phyloP scores from a whole-genome alignment of 1,284 basidiomycete species.

The Ustilago curta region DNA sequence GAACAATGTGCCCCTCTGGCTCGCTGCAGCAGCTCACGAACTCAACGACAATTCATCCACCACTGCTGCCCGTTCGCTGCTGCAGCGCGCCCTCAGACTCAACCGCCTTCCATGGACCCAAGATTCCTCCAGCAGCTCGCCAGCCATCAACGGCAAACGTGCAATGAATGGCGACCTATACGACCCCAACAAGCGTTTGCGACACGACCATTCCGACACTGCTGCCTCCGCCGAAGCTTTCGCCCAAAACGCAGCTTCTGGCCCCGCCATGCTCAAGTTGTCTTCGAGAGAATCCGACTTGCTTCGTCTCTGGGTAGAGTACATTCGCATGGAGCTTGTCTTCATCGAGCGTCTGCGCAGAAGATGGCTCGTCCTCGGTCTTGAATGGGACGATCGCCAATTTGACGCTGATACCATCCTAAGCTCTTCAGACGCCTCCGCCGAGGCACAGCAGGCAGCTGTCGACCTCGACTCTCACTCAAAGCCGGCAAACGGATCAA shows the following conservation, averaged over 20 bases:
- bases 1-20: conserved; percentile 81
- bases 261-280: conserved; percentile 42
- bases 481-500: not conserved
- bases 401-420: not conserved
- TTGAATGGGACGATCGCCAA: conserved; percentile 67
- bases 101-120: conserved; percentile 54
- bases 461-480: conserved; percentile 32
- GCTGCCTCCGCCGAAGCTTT: not conserved
- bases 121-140: not conserved
- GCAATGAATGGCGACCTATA: conserved; percentile 4
- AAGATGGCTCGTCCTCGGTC: conserved; percentile 83
- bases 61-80: conserved; percentile 81
- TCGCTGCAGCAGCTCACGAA: conserved; percentile 87
- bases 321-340: conserved; percentile 89
- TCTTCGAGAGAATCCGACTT: conserved; percentile 51
- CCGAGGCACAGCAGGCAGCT: conserved; percentile 35
- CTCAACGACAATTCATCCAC: conserved; percentile 79
- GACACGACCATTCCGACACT: conserved; percentile 3
- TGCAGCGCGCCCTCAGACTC: conserved; percentile 84
- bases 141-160: conserved; percentile 18
- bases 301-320: conserved; percentile 65
- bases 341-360: conserved; percentile 86
- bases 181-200: conserved; percentile 24
- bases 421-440: conserved; percentile 17
- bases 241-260: conserved; percentile 10